phyloP scores from a whole-genome alignment of 768 basidiomycete species.

The Symmetrospora coprosmae region DNA sequence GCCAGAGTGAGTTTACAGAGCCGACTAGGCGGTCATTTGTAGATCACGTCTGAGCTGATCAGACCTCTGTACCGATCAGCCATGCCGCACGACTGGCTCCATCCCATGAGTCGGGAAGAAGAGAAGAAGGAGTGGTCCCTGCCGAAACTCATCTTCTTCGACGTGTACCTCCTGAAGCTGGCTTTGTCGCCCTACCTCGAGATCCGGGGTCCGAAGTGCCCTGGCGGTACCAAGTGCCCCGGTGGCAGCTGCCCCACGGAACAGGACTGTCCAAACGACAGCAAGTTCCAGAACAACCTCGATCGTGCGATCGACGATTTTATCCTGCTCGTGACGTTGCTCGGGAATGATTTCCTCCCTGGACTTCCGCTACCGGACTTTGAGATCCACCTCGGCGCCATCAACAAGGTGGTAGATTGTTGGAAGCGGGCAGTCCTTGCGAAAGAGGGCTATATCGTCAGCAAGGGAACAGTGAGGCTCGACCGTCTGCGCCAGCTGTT shows the following conservation, averaged over 20 bases:
- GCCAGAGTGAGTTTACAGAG: background rate
- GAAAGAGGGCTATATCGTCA: background rate
- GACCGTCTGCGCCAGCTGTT: constrained; percentile 6
- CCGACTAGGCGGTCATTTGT: background rate
- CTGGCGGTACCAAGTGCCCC: background rate
- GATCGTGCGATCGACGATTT: constrained; percentile 15
- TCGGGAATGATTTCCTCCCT: constrained; percentile 12
- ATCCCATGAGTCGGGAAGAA: too few relatives aligned
- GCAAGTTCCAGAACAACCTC: background rate
- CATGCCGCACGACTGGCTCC: background rate
- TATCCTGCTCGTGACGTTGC: background rate
- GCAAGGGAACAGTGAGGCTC: background rate
- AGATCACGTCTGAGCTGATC: too few relatives aligned
- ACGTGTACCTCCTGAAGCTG: background rate
- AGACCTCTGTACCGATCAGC: background rate
- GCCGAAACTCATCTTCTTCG: constrained; percentile 10
- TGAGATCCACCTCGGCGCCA: constrained; percentile 1
- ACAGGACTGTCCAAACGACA: background rate
- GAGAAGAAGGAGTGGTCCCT: background rate
- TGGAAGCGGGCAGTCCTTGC: background rate
- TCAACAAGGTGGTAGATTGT: background rate
- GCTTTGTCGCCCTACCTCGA: background rate
- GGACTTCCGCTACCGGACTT: constrained; percentile 4
- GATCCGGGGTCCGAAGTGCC: too few relatives aligned
- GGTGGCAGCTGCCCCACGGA: background rate